Conservation (phyloP, 2,329 filamentous ascomycete genomes). For the Penicillium glabrum region DNA sequence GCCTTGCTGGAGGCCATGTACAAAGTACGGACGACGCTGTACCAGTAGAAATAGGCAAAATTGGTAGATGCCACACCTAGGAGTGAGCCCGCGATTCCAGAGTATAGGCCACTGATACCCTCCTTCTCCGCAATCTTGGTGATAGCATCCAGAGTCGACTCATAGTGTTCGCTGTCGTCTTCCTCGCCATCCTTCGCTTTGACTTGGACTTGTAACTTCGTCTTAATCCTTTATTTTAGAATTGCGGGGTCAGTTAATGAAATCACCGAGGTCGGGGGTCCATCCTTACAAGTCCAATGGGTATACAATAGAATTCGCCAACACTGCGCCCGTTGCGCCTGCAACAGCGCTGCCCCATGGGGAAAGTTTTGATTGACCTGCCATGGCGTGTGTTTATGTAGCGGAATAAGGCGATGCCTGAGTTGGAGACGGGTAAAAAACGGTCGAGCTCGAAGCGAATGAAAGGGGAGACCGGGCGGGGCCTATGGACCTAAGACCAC, state of each 20-base stretch:
- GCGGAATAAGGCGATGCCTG: conserved; percentile 1
- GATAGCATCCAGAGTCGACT: conserved; percentile 84
- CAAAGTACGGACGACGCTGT: conserved; percentile 78
- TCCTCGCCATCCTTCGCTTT: conserved; percentile 55
- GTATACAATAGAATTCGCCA: conserved; percentile 94
- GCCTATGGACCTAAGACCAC: conserved; percentile 8
- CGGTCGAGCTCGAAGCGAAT: conserved; percentile 8
- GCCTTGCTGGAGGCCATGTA: conserved; percentile 65
- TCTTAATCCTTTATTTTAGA: conserved; percentile 74
- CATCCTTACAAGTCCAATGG: conserved; percentile 85
- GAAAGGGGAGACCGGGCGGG: conserved; percentile 24
- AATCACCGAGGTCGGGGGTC: neutral
- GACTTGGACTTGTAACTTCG: conserved; percentile 90
- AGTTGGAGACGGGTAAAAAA: conserved; percentile 9
- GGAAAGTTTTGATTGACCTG: conserved; percentile 69
- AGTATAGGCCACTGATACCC: conserved; percentile 79
- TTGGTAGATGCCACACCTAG: conserved; percentile 95
- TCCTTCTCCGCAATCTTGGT: conserved; percentile 79
- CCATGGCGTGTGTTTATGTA: conserved; percentile 40
- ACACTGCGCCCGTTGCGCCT: conserved; percentile 85
- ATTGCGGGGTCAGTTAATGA: neutral
- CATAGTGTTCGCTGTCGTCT: conserved; percentile 69
- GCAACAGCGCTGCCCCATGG: conserved; percentile 93
- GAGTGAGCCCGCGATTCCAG: conserved; percentile 81
- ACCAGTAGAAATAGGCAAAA: conserved; percentile 99